Evolutionary conservation across 2,329 filamentous ascomycete species (phyloP), one percentile per base, ranked within the genome.

Genomic region (Tolypocladium inflatum): DNA sequence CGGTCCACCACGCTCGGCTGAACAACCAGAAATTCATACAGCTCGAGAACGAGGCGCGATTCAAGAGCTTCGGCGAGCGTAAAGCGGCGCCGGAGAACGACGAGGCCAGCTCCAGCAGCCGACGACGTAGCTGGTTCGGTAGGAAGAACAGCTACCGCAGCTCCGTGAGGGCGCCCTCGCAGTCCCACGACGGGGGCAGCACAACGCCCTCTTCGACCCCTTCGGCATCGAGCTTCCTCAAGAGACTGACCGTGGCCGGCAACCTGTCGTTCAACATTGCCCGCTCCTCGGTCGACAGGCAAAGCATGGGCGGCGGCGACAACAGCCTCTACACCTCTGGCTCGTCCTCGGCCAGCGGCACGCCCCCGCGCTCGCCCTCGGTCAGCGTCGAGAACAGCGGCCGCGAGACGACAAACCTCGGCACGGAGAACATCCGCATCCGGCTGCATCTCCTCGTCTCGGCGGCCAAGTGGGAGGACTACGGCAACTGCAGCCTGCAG

Each of bases 11-110:
- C 60, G 87, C 92, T 23, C 88, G 94, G 54, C 89, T 96, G 70
- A 90, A 96, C 74, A 97, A 97, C 69, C 88, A 91, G 56, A 93
- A 91, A 57, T 97, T 93, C 74, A 91, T 82, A 58, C 78, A 83
- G 54, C 77, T 87, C 21, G 82, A 84, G 64, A 81, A 86, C 62
- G 83, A 87, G 63, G 89, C 78, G 70, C 87, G 71, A 64, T 91
- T 78, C 82, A 90, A 79, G 80, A 89, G 76, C 75, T 95, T 80
- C 76, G 90, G 79, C 63, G 86, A 77, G 74, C 78, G 69, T 63
- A 78, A 80, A 66, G 64, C 48, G 48, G 30, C 74, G 63, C 67
- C 76, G 60, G 69, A 80, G 65, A 78, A 79, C 64, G 70, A 82
- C 66, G 80, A 75, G 64, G 74, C 72, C 54, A 74, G 74, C 58